Percentiles rank a stretch among this genome's conserved stretches.
Conservation (phyloP, 345 rosid species). For the Iberis pinnata region DNA sequence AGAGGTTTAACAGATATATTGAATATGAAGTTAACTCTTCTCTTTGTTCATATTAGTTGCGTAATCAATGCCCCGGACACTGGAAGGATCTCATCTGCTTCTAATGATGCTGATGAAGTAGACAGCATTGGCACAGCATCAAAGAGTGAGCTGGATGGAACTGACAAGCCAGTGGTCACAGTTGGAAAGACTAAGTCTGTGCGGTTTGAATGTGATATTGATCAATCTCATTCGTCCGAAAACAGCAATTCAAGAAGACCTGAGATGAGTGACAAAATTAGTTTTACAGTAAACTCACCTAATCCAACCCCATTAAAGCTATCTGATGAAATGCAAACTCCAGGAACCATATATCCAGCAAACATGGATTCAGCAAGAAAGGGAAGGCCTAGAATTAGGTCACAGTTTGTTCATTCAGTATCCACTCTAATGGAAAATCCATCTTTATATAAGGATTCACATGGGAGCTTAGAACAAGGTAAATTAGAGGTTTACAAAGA, state of each 20-base stretch:
- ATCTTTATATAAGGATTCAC: slow-evolving; percentile 40
- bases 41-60: slow-evolving; percentile 35
- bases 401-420: slow-evolving; percentile 64
- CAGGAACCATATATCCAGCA: slow-evolving; percentile 78
- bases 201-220: slow-evolving; percentile 58
- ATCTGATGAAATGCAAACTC: slow-evolving; percentile 95
- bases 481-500: slow-evolving; percentile 33
- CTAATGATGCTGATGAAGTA: slow-evolving; percentile 34
- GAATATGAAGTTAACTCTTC: background rate
- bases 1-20: slow-evolving; percentile 1
- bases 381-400: slow-evolving; percentile 58
- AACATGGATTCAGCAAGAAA: slow-evolving; percentile 36
- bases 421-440: slow-evolving; percentile 39
- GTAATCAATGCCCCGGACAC: slow-evolving; percentile 36
- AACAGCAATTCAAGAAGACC: slow-evolving; percentile 31
- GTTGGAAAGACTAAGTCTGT: slow-evolving; percentile 57
- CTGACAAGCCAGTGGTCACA: slow-evolving; percentile 33
- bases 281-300: slow-evolving; percentile 41
- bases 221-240: slow-evolving; percentile 39
- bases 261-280: slow-evolving; percentile 31
- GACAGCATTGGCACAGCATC: slow-evolving; percentile 24
- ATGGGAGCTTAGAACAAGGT: slow-evolving; percentile 27
- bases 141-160: slow-evolving; percentile 25
- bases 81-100: slow-evolving; percentile 33
- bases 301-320: slow-evolving; percentile 77